Conservation (phyloP, 1,284 basidiomycete genomes). For the Wolfiporia cocos region DNA sequence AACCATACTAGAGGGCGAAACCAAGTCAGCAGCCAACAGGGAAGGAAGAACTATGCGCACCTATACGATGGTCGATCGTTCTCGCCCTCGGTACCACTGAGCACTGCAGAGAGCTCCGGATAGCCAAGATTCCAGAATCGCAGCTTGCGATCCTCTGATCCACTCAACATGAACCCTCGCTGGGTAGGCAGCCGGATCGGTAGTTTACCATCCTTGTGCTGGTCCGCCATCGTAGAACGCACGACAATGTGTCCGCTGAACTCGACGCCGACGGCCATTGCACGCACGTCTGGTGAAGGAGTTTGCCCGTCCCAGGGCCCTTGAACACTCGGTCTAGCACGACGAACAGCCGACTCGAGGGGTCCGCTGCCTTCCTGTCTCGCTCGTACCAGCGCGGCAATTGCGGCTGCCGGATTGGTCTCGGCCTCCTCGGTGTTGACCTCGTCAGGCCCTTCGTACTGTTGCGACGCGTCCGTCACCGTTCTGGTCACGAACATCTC, state of each 20-base stretch:
- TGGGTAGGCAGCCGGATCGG: slow-evolving; percentile 29
- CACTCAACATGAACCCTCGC: slow-evolving; percentile 73
- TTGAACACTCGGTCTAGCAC: slow-evolving; percentile 13
- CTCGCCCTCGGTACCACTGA: slow-evolving; percentile 68
- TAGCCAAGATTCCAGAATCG: slow-evolving; percentile 79
- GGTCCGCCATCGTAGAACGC: slow-evolving; percentile 50
- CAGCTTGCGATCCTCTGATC: slow-evolving; percentile 77
- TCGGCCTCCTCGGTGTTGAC: slow-evolving; percentile 48
- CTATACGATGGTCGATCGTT: slow-evolving; percentile 64
- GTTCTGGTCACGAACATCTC: slow-evolving; percentile 59
- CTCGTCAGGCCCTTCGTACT: slow-evolving; percentile 45
- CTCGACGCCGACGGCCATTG: slow-evolving; percentile 62
- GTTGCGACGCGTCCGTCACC: slow-evolving; percentile 34
- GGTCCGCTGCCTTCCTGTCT: slow-evolving; percentile 30
- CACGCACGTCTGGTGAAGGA: slow-evolving; percentile 52
- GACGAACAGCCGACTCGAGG: slow-evolving; percentile 12
- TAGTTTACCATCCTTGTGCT: slow-evolving; percentile 33
- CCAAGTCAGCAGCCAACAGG: not conserved
- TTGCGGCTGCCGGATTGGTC: slow-evolving; percentile 59
- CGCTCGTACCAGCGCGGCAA: slow-evolving; percentile 47
- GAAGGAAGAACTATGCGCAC: slow-evolving; percentile 30
- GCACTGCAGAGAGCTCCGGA: slow-evolving; percentile 64
- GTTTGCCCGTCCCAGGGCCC: slow-evolving; percentile 26
- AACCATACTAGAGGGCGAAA: slow-evolving; percentile 18
- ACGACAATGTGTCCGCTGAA: slow-evolving; percentile 60